A percentile compares a stretch with the other conserved stretches of the same genome.
Conservation (phyloP, 768 basidiomycete species). For the Dacryopinax spathularia region DNA sequence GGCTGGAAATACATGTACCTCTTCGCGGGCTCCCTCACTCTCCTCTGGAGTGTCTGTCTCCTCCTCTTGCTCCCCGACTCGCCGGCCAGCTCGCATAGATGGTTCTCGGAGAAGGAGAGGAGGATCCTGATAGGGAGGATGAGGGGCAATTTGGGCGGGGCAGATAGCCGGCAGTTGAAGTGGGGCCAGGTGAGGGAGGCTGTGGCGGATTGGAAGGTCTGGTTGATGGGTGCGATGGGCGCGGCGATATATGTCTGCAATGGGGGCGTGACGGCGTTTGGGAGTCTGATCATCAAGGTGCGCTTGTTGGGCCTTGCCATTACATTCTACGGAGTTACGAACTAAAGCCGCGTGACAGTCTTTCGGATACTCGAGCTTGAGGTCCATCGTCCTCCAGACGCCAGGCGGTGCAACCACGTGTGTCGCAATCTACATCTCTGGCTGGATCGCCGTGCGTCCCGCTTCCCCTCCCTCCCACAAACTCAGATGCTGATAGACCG, state of each 20-base stretch:
- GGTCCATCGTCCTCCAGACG: conserved; percentile 20
- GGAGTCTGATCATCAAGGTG: conserved; percentile 22
- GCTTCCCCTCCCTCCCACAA: conserved; percentile 14
- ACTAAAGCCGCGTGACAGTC: neutral
- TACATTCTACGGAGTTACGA: neutral
- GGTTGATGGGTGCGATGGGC: conserved; percentile 23
- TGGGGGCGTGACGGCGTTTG: conserved; percentile 23
- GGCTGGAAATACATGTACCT: conserved; percentile 25
- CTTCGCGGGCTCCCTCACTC: conserved; percentile 24
- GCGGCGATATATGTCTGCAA: conserved; percentile 7
- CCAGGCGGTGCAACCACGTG: conserved; percentile 26
- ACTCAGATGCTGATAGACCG: neutral
- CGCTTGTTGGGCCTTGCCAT: neutral
- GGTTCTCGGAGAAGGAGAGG: conserved; percentile 21
- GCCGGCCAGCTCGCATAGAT: conserved; percentile 19
- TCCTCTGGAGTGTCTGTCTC: conserved; percentile 22
- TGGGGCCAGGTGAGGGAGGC: conserved; percentile 22
- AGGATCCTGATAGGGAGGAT: conserved; percentile 16
- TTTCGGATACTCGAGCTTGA: conserved; percentile 24
- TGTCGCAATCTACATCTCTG: conserved; percentile 22
- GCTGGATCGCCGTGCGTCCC: conserved; percentile 21
- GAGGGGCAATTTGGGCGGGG: conserved; percentile 12
- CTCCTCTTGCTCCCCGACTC: conserved; percentile 23
- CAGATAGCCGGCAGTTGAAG: conserved; percentile 12
- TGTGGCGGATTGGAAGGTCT: conserved; percentile 22